These are phyloP conservation scores for Kondoa subrosea DNA, from an alignment of 768 basidiomycete species.

Conservation along the genomic window DNA sequence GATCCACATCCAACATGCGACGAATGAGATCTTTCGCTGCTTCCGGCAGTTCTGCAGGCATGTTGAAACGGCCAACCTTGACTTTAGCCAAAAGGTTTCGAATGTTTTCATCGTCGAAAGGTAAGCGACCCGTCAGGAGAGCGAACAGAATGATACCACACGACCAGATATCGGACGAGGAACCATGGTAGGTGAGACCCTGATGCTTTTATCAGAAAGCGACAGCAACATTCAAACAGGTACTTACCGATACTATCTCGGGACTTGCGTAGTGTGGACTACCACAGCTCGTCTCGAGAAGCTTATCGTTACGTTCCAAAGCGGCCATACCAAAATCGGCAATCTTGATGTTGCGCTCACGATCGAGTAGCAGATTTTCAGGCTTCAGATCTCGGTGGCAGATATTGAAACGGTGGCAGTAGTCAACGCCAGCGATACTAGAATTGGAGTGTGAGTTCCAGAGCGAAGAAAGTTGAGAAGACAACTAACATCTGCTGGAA, in stretches of 20 bases:
- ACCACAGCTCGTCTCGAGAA: slow-evolving; percentile 87
- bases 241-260: slow-evolving; percentile 61
- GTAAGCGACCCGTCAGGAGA: slow-evolving; percentile 71
- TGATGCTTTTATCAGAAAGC: slow-evolving; percentile 12
- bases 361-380: slow-evolving; percentile 81
- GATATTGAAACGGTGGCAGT: slow-evolving; percentile 93
- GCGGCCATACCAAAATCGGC: slow-evolving; percentile 99
- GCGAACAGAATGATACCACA: slow-evolving; percentile 88
- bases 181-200: slow-evolving; percentile 72
- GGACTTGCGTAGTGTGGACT: slow-evolving; percentile 94
- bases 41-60: slow-evolving; percentile 64
- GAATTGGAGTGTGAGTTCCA: not conserved
- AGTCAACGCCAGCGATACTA: slow-evolving; percentile 70
- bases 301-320: slow-evolving; percentile 64
- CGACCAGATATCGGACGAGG: slow-evolving; percentile 89
- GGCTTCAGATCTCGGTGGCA: slow-evolving; percentile 96
- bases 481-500: slow-evolving; percentile 64
- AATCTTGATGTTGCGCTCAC: slow-evolving; percentile 58
- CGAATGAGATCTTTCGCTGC: slow-evolving; percentile 65
- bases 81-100: slow-evolving; percentile 59
- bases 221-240: not conserved
- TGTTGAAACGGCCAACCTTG: slow-evolving; percentile 64
- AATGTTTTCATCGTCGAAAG: slow-evolving; percentile 78
- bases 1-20: slow-evolving; percentile 78
- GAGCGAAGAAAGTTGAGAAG: not conserved